Evolutionary conservation across 1,284 basidiomycete species (phyloP).

Genomic region (Tilletia walkeri): DNA sequence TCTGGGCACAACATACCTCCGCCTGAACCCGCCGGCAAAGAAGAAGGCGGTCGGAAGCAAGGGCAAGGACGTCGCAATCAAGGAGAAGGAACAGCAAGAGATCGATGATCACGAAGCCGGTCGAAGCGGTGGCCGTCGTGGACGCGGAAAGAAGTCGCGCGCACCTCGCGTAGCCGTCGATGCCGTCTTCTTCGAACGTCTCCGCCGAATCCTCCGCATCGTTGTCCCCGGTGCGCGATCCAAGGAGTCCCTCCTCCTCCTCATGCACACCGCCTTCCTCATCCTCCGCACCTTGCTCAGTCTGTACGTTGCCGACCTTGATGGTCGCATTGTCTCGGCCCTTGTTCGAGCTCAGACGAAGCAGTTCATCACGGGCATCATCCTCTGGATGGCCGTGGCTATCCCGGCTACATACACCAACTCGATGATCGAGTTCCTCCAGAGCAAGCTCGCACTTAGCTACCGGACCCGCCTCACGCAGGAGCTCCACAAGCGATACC

Average conservation of each 20-base stretch:
- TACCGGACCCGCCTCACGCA: slow-evolving; percentile 85
- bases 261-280: slow-evolving; percentile 82
- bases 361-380: slow-evolving; percentile 77
- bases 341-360: slow-evolving; percentile 82
- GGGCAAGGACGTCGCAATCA: background rate
- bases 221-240: slow-evolving; percentile 82
- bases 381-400: slow-evolving; percentile 87
- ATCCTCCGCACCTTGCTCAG: slow-evolving; percentile 85
- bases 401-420: slow-evolving; percentile 64
- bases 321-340: slow-evolving; percentile 86
- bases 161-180: slow-evolving; percentile 67
- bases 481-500: slow-evolving; percentile 78
- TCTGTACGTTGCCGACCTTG: slow-evolving; percentile 90
- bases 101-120: background rate
- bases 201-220: slow-evolving; percentile 76
- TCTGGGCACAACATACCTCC: slow-evolving; percentile 10
- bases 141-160: slow-evolving; percentile 22
- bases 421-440: slow-evolving; percentile 68
- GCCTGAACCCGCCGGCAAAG: slow-evolving; percentile 15
- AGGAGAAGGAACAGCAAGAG: background rate
- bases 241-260: slow-evolving; percentile 80
- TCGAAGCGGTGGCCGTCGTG: background rate
- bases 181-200: slow-evolving; percentile 79
- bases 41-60: slow-evolving; percentile 9
- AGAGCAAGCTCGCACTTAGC: slow-evolving; percentile 87